Evolutionary conservation across 1,284 basidiomycete species (phyloP), one percentile per base, ranked within the genome.

Genomic region (Cystobasidium pallidum): DNA sequence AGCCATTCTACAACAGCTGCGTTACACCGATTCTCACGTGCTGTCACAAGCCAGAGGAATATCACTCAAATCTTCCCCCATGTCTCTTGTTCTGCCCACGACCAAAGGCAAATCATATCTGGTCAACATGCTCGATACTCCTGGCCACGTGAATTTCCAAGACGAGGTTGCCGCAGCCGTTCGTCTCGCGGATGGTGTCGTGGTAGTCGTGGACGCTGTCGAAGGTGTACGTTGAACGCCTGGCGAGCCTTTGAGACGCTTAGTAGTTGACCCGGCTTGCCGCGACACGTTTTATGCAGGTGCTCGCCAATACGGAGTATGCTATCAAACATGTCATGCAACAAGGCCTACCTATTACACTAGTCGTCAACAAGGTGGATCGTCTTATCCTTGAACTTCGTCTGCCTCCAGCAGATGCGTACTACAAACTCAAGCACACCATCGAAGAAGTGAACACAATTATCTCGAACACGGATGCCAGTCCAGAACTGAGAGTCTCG

Each of bases 351-450:
- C 91, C 92, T 83, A 91, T 97, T 74, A 92, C 92, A 3, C 86
- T 99, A 36, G 89, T 99, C 21, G 86, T 99, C 76, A 99, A 99
- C 86, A 99, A 99, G 86, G 89, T 99, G 78, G 96, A 99, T 82
- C 88, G 96, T 70, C 86, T 99, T 58, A 95, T 99, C 75, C 87
- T 99, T 59, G 96, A 99, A 82, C 86, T 99, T 67, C 89, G 96
- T 41, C 88, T 99, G 77, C 95, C 95, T 77, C 95, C 96, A 59
- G 84, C 89, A 55, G 96, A 99, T 79, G 96, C 96, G 1, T 99
- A 92, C 84, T 98, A 95, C 84, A 99, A 99, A 85, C 91, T 99
- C 77, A 96, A 93, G 81, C 95, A 98, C 80, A 96, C 95, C 4
- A 95, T 99, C 73, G 96, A 99, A 80, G 96, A 99, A 81, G 90